phyloP scores from a whole-genome alignment of 805 yeast species.

The Ogataea nakhonphanomensis region DNA sequence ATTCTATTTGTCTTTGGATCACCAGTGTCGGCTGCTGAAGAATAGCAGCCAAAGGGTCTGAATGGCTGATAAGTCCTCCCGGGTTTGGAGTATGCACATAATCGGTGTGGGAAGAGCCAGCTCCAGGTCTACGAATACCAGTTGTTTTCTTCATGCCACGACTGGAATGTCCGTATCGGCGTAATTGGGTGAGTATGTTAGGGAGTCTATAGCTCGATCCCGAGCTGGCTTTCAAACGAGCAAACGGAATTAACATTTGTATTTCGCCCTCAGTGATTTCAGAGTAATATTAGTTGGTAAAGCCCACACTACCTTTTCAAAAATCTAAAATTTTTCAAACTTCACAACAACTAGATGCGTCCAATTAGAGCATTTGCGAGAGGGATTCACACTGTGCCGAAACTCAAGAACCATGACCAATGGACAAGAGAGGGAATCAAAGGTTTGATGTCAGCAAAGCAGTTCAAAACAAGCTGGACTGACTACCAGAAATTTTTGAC shows the following conservation, averaged over 20 bases:
- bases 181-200: too few species aligned
- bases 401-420: slow-evolving; percentile 38
- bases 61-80: slow-evolving; percentile 48
- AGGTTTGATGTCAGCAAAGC: slow-evolving; percentile 62
- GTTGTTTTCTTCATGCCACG: slow-evolving; percentile 5
- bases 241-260: neutral
- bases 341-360: slow-evolving; percentile 11
- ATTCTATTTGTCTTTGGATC: slow-evolving; percentile 83
- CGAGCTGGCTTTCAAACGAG: too few species aligned
- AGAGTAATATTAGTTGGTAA: neutral
- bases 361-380: slow-evolving; percentile 21
- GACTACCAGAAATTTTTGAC: slow-evolving; percentile 71
- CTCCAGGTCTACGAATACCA: neutral
- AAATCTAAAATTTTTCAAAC: slow-evolving; percentile 10
- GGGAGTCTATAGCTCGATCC: too few species aligned
- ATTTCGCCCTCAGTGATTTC: slow-evolving; percentile 1
- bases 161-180: too few species aligned
- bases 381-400: slow-evolving; percentile 62
- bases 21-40: slow-evolving; percentile 80
- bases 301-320: slow-evolving; percentile 5
- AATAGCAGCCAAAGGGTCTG: slow-evolving; percentile 59
- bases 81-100: slow-evolving; percentile 16
- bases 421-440: slow-evolving; percentile 50
- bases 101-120: slow-evolving; percentile 23
- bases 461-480: slow-evolving; percentile 73